Base-by-base conservation (phyloP, 768 basidiomycete genomes). In the Boletus vinaceobasis region DNA sequence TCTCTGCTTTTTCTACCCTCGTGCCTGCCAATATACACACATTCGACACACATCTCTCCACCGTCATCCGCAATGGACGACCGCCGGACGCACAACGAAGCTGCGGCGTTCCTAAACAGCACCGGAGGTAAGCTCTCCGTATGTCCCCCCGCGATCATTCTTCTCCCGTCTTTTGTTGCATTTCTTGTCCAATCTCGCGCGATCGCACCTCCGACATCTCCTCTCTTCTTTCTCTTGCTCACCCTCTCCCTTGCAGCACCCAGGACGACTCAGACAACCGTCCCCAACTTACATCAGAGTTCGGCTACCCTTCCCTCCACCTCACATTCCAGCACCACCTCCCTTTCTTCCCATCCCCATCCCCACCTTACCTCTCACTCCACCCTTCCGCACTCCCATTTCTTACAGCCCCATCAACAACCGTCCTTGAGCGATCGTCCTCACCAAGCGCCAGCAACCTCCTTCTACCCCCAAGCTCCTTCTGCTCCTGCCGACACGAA, bases 101-200 rank as follows among this genome's bases (percentile, higher is more conserved):
- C 62, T 56, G 36, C 55, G 2, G 6, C 43, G 1, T 32, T 55
- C 21, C n/a, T 44, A 33, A 50, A 54, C 43, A 39, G 29, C 43
- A 51, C 60, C 65, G 68, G 67, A 63, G 67, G 68, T 71, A 65
- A 50, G 69, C 46, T 44, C 50, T 37, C 60, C 60, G 55, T 63
- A 40, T 42, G 43, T 46, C 17, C 45, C 26, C 27, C 27, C 52
- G 43, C 37, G 35, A 63, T 58, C 56, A 42, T 13, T 21, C 60
- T 50, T 54, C 56, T 50, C 50, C 46, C 57, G 32, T 53, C 48
- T 21, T 36, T 43, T 38, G 27, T 33, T 43, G 47, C 51, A 43
- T 57, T 50, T 46, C 50, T 42, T 44, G 49, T 62, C 63, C 43
- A 58, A 60, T 66, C 56, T 32, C 44, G 40, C 48, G 43, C 48